phyloP scores from a whole-genome alignment of 2,329 filamentous ascomycete genomes.

The Cytospora piceae region DNA sequence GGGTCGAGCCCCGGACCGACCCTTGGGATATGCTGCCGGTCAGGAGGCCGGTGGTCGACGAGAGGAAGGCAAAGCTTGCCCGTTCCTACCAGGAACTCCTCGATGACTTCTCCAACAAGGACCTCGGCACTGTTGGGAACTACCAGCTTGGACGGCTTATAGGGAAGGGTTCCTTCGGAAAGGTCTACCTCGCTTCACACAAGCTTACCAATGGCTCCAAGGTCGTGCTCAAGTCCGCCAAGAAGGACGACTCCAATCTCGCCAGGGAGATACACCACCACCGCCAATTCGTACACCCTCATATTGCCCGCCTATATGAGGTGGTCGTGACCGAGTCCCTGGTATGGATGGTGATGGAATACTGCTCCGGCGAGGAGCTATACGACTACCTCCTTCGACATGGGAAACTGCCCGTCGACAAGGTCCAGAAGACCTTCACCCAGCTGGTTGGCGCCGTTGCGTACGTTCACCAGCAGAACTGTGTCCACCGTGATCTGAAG shows the following conservation, averaged over 20 bases:
- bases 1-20: conserved; percentile 19
- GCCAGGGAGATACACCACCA: conserved; percentile 98
- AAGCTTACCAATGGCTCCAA: conserved; percentile 99
- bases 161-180: conserved; percentile 97
- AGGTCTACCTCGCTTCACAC: conserved; percentile 93
- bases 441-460: conserved; percentile 93
- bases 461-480: conserved; percentile 93
- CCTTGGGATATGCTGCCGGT: conserved; percentile 28
- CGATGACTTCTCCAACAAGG: conserved; percentile 90
- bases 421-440: conserved; percentile 94
- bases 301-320: conserved; percentile 95
- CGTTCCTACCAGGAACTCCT: conserved; percentile 96
- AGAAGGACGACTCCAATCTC: conserved; percentile 93
- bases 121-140: conserved; percentile 91
- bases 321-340: conserved; percentile 94
- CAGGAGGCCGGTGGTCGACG: conserved; percentile 21
- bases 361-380: conserved; percentile 93
- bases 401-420: conserved; percentile 79
- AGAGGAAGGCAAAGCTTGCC: conserved; percentile 68
- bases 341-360: conserved; percentile 97
- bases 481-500: conserved; percentile 95
- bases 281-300: conserved; percentile 94
- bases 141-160: conserved; percentile 91
- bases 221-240: conserved; percentile 97
- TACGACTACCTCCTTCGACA: conserved; percentile 94